Conservation (phyloP, 352 stramenopile genomes). For the Pythium scleroteichum region DNA sequence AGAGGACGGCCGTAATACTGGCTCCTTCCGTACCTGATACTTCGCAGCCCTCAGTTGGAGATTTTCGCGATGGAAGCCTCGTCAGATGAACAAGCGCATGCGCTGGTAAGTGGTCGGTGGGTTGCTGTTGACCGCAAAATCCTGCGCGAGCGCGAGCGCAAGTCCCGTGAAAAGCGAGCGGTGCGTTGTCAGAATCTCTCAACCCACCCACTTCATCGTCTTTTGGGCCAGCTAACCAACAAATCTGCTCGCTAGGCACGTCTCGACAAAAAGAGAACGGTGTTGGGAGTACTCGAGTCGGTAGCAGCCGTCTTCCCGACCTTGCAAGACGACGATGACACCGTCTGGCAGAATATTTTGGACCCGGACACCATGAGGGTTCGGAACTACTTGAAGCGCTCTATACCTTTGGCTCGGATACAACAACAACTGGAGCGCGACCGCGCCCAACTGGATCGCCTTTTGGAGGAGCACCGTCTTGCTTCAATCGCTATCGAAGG, state of each 20-base stretch:
- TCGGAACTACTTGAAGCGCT: background rate
- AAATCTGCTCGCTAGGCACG: background rate
- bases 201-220: too few species aligned
- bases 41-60: too few species aligned
- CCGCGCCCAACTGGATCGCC: background rate
- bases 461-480: background rate
- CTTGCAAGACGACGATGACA: background rate
- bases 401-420: background rate
- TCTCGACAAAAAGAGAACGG: background rate
- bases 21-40: too few species aligned
- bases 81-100: too few species aligned
- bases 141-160: conserved; percentile 1
- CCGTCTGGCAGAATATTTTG: conserved; percentile 13
- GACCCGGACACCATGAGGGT: background rate
- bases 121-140: background rate
- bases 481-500: background rate
- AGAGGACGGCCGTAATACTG: too few species aligned
- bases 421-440: background rate
- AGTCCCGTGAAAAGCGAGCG: background rate
- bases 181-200: background rate
- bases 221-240: too few species aligned
- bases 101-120: too few species aligned
- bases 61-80: too few species aligned
- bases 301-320: background rate
- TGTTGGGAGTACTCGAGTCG: background rate